Base-by-base conservation (phyloP, 2,329 filamentous ascomycete species). In the Aspergillus vadensis region DNA sequence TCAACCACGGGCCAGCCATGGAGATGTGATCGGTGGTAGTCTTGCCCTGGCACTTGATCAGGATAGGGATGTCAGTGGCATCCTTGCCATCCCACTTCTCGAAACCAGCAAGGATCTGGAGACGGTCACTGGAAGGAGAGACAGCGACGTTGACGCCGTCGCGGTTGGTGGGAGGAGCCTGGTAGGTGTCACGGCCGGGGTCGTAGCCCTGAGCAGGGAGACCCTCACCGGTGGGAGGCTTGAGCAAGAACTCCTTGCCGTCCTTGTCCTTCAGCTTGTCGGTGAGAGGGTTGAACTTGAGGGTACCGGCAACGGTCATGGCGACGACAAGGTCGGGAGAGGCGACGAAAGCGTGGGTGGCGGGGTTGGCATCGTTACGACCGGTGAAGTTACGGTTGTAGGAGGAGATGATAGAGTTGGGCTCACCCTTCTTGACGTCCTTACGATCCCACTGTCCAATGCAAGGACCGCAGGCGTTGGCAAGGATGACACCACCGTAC, bases 381-480 rank as follows among this genome's bases (percentile, higher is more conserved):
- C 94, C 94, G 63, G 94, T 98, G 84, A 99, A 98, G 88, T 99
- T 98, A 81, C 95, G 92, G 90, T 99, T 99, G 89, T 97, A 99
- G 27, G 95, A 98, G 50, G 93, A 97, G 77, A 99, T 84, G 78
- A 99, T 99, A 6, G 92, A 96, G 88, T 99, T 99, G 73, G 92
- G 83, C 71, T 91, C 88, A 68, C 94, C 94, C 87, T 98, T 97
- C 86, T 93, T 90, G 59, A 97, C 92, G 70, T 98, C 94, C 67
- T 83, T 84, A 69, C 95, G 90, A 75, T 97, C 92, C 95, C 95
- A 98, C 81, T 98, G 94, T 65, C 91, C 92, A 77, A 96, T 93
- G 82, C 91, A 95, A 69, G 91, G 90, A 70, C 90, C 94, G 76
- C 95, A 98, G 65, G 95, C 94, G 78, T 98, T 98, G 72, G 94